Evolutionary conservation across 2,329 filamentous ascomycete species (phyloP).

Genomic region (Phaeosphaeriaceae sp.): DNA sequence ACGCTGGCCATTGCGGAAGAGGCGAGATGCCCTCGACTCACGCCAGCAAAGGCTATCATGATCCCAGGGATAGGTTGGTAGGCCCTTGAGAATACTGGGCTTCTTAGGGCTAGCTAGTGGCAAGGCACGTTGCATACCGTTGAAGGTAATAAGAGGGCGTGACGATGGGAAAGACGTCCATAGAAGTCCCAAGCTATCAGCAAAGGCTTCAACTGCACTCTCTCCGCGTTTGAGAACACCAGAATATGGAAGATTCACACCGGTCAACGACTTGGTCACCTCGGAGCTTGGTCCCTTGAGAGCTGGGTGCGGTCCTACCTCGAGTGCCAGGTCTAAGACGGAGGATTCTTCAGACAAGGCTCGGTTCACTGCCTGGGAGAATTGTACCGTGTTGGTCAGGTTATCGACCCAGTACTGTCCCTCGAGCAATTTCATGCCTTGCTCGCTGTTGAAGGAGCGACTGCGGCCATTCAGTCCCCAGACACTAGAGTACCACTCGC

Average conservation of each 20-base stretch:
- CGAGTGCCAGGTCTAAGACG: conserved; percentile 30
- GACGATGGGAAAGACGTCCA: conserved; percentile 8
- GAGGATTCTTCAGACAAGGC: not conserved
- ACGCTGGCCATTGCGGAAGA: conserved; percentile 13
- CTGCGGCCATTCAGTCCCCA: not conserved
- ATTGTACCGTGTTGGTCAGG: conserved; percentile 10
- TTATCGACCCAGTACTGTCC: conserved; percentile 10
- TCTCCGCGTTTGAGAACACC: conserved; percentile 7
- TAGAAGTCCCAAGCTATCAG: conserved; percentile 9
- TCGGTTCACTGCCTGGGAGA: conserved; percentile 2
- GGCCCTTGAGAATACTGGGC: conserved; percentile 2
- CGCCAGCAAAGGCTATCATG: conserved; percentile 30
- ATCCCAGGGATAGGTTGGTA: conserved; percentile 40
- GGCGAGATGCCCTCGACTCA: conserved; percentile 11
- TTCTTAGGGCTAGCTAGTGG: not conserved
- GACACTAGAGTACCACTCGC: conserved; percentile 10
- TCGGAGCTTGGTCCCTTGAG: conserved; percentile 38
- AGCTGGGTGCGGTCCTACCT: conserved; percentile 55
- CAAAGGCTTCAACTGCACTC: conserved; percentile 28
- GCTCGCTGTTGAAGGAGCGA: conserved; percentile 23
- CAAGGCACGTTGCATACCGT: conserved; percentile 6
- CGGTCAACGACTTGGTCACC: conserved; percentile 3
- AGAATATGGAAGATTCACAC: conserved; percentile 1
- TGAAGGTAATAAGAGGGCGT: not conserved
- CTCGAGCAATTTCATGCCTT: not conserved